Evolutionary conservation across 352 stramenopile genomes (phyloP).

Genomic region (Phytophthora uliginosa): DNA sequence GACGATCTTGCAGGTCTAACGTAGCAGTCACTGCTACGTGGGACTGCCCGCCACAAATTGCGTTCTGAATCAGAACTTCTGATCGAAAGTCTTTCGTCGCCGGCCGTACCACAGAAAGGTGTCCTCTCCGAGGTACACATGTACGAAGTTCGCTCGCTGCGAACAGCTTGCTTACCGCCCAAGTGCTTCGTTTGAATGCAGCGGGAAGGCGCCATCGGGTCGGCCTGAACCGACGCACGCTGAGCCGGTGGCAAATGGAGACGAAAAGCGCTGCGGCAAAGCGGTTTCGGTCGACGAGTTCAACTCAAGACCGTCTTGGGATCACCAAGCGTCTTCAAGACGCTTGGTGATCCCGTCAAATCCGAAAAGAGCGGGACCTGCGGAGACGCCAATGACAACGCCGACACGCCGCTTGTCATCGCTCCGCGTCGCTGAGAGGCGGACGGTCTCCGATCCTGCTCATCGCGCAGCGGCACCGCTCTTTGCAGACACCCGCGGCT

Average conservation of each 20-base stretch:
- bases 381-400: conserved; percentile 14
- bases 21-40: no score
- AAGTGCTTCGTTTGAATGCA: neutral
- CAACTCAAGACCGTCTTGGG: no score
- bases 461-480: conserved; percentile 1
- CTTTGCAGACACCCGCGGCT: neutral
- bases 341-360: conserved; percentile 14
- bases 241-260: conserved; percentile 28
- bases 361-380: conserved; percentile 28
- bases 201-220: conserved; percentile 6
- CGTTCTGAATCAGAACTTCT: no score
- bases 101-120: no score
- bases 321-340: no score
- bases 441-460: conserved; percentile 4
- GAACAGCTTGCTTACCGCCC: no score
- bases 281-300: neutral
- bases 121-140: no score
- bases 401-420: conserved; percentile 27
- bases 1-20: no score
- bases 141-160: no score
- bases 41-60: no score
- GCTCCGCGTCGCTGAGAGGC: neutral
- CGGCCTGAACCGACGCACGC: neutral
- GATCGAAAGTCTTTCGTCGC: no score
- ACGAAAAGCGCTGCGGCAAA: conserved; percentile 10